A percentile compares a stretch with the other conserved stretches of the same genome.
phyloP scores from a whole-genome alignment of 768 basidiomycete species.

The Gelatoporia subvermispora region DNA sequence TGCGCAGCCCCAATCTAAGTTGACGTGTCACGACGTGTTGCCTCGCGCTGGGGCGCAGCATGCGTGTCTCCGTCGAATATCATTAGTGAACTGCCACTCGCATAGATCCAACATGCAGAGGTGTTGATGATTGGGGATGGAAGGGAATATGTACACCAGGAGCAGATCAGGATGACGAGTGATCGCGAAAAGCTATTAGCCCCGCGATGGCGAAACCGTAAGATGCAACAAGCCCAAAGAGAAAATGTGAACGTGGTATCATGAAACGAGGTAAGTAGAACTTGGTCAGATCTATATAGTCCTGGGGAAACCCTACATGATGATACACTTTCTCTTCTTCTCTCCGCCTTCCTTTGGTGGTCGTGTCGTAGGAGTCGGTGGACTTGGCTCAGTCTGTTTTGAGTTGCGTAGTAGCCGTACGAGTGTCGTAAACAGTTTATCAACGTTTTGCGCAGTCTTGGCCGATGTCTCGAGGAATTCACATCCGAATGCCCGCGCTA shows the following conservation, averaged over 20 bases:
- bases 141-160: constrained; percentile 26
- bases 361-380: constrained; percentile 11
- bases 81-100: no score
- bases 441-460: constrained; percentile 90
- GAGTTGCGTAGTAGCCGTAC: constrained; percentile 79
- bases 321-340: constrained; percentile 60
- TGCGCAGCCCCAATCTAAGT: not conserved
- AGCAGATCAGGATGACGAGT: constrained; percentile 14
- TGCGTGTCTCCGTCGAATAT: not conserved
- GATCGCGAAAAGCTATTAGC: constrained; percentile 9
- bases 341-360: constrained; percentile 29
- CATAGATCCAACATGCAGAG: not conserved
- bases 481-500: constrained; percentile 84
- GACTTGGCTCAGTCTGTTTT: constrained; percentile 38
- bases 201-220: constrained; percentile 18
- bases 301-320: constrained; percentile 73
- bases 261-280: constrained; percentile 65
- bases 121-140: not conserved
- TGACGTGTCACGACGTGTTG: not conserved
- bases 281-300: constrained; percentile 62
- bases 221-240: constrained; percentile 23
- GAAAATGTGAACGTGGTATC: constrained; percentile 61
- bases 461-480: constrained; percentile 97
- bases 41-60: not conserved
- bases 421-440: constrained; percentile 82